Evolutionary conservation across 2,329 filamentous ascomycete species (phyloP).

Genomic region (Diaporthe capsici): DNA sequence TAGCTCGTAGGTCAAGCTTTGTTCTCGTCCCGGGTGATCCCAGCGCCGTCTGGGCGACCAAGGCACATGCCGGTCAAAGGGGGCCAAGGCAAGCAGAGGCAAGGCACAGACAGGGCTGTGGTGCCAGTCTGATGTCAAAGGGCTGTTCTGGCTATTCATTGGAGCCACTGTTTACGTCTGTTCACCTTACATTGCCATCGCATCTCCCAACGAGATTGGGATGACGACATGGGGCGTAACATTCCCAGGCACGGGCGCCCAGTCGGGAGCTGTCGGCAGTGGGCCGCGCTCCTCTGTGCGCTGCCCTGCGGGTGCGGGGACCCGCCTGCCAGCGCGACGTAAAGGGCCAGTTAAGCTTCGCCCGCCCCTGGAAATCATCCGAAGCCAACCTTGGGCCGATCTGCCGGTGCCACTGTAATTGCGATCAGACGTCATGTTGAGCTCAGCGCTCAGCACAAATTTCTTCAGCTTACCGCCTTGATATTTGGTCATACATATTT

Average conservation of each 20-base stretch:
- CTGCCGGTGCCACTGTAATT: neutral
- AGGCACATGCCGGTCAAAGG: neutral
- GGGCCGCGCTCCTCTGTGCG: neutral
- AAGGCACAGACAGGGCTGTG: conserved; percentile 13
- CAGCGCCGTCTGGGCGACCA: neutral
- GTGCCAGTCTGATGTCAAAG: conserved; percentile 24
- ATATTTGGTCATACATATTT: neutral
- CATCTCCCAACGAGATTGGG: neutral
- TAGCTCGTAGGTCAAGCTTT: conserved; percentile 23
- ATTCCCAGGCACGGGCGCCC: conserved; percentile 24
- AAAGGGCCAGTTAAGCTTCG: conserved; percentile 26
- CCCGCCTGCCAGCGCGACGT: neutral
- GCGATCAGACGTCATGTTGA: conserved; percentile 24
- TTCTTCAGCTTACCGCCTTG: neutral
- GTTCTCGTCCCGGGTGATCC: conserved; percentile 2
- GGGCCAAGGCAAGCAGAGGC: neutral
- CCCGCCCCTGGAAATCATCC: conserved; percentile 24
- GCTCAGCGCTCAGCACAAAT: conserved; percentile 15
- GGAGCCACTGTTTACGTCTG: neutral
- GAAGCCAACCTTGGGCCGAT: conserved; percentile 7
- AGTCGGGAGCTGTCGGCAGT: conserved; percentile 2
- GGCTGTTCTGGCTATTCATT: neutral
- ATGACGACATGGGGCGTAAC: conserved; percentile 19
- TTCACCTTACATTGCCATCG: neutral
- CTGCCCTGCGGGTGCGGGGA: neutral